phyloP scores from a whole-genome alignment of 2,329 filamentous ascomycete species.

The Xylogone sp. region DNA sequence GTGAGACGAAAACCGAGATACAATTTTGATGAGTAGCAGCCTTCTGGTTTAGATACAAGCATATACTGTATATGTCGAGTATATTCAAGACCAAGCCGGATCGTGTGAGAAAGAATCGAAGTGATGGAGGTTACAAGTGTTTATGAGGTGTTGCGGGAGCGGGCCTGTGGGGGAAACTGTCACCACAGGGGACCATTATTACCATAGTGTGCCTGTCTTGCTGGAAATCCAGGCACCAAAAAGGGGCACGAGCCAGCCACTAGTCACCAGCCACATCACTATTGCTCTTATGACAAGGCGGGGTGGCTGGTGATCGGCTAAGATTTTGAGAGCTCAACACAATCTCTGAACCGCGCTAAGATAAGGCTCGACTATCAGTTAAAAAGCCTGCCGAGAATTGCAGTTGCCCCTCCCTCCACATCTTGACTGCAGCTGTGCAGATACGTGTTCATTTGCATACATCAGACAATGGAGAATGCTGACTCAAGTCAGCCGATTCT shows the following conservation, averaged over 20 bases:
- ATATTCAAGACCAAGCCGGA: too few species aligned
- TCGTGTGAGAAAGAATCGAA: neutral
- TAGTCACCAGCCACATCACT: neutral
- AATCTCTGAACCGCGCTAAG: slow-evolving; percentile 15
- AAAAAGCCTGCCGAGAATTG: neutral
- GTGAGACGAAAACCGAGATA: neutral
- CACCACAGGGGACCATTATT: too few species aligned
- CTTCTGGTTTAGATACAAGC: too few species aligned
- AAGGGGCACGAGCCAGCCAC: neutral
- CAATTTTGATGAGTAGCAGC: too few species aligned
- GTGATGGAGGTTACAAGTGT: neutral
- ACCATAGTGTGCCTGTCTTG: too few species aligned
- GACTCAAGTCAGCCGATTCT: neutral
- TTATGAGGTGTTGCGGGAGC: neutral
- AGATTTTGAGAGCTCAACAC: neutral
- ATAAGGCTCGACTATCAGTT: slow-evolving; percentile 12
- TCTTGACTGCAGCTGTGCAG: neutral
- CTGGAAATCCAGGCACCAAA: neutral
- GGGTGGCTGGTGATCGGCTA: too few species aligned
- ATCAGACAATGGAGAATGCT: neutral
- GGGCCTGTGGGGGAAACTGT: neutral
- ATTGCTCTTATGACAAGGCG: too few species aligned
- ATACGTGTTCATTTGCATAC: neutral
- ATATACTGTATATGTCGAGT: too few species aligned
- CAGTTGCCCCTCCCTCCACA: neutral